A percentile compares a stretch with the other conserved stretches of the same genome.
phyloP scores from a whole-genome alignment of 2,329 filamentous ascomycete species.

The Didymella pomorum region DNA sequence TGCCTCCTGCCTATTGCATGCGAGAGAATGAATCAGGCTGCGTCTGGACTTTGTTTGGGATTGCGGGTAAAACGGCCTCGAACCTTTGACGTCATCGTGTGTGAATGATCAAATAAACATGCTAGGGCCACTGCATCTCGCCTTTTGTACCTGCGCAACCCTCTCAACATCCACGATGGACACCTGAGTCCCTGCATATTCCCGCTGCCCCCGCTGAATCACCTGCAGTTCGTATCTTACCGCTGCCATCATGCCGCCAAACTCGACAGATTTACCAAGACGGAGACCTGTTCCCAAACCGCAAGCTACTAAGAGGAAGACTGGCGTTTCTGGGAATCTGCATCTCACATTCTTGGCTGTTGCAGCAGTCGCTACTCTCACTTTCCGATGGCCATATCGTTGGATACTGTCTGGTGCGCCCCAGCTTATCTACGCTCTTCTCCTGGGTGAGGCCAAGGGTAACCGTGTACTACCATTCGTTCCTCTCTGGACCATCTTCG shows the following conservation, averaged over 20 bases:
- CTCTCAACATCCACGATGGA: constrained; percentile 11
- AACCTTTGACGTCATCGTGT: constrained; percentile 14
- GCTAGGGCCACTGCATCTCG: constrained; percentile 1
- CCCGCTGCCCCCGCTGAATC: not conserved
- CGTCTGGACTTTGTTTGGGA: constrained; percentile 4
- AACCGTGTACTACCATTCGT: constrained; percentile 55
- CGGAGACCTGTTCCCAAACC: constrained; percentile 7
- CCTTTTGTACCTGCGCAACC: constrained; percentile 14
- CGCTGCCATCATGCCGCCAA: constrained; percentile 12
- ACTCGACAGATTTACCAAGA: constrained; percentile 7
- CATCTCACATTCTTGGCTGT: constrained; percentile 13
- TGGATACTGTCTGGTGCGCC: constrained; percentile 56
- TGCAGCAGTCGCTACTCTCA: constrained; percentile 6
- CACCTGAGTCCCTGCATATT: constrained; percentile 1
- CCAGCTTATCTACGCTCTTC: constrained; percentile 46
- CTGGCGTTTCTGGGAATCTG: constrained; percentile 10
- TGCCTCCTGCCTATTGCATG: constrained; percentile 6
- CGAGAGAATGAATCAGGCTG: constrained; percentile 1
- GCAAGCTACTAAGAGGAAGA: constrained; percentile 12
- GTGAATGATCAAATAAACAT: constrained; percentile 16
- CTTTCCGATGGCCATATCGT: constrained; percentile 31
- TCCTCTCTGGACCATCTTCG: constrained; percentile 58
- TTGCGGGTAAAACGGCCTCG: constrained; percentile 6
- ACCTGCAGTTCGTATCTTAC: not conserved
- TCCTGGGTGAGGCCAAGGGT: constrained; percentile 48